Evolutionary conservation across 768 basidiomycete genomes (phyloP), one percentile per base, ranked within the genome.

Genomic region (Rhodotorula paludigena): DNA sequence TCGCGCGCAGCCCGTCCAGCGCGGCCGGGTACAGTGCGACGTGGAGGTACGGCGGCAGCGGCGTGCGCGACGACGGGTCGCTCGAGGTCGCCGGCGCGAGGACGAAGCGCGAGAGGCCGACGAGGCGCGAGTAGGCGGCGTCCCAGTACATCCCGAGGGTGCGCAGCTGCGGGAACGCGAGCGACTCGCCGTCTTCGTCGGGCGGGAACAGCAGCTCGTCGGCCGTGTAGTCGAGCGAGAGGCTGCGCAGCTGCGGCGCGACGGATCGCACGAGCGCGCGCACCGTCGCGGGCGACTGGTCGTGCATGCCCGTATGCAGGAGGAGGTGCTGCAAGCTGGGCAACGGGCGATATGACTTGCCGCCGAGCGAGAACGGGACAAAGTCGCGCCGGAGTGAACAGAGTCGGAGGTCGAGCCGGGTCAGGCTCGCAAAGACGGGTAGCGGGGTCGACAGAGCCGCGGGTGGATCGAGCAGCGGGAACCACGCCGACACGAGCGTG

Each of bases 101-200:
- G 18, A 51, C 18, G 38, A 52, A 42, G 16, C 39, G 63, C 10
- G 35, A 18, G 4, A 52, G 45, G 1, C 58, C 57, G 42, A 48
- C 64, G 44, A 66, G 41, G 1, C 51, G 30, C 32, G 49, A 52
- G n/a, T n/a, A n/a, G 20, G 58, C 57, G 16, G 64, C 51, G 42
- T 66, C 64, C 58, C 57, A 66, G 52, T 66, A 66, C 12, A 59
- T 28, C 11, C 64, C 64, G 35, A 39, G 28, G 33, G 21, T n/a
- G 28, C 33, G 11, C 33, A 66, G 44, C 21, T 5, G 2, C 5
- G 60, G 51, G 30, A 51, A 52, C 21, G 1, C 33, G 14, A 30
- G 23, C 23, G n/a, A 35, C 3, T 9, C 23, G 30, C 25, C 59
- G 21, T 23, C 28, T 20, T 28, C 30, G 32, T 15, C 12, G 1